Percentiles rank a stretch among this genome's conserved stretches.
phyloP scores from a whole-genome alignment of 1,284 basidiomycete species.

The Tremellales sp. region DNA sequence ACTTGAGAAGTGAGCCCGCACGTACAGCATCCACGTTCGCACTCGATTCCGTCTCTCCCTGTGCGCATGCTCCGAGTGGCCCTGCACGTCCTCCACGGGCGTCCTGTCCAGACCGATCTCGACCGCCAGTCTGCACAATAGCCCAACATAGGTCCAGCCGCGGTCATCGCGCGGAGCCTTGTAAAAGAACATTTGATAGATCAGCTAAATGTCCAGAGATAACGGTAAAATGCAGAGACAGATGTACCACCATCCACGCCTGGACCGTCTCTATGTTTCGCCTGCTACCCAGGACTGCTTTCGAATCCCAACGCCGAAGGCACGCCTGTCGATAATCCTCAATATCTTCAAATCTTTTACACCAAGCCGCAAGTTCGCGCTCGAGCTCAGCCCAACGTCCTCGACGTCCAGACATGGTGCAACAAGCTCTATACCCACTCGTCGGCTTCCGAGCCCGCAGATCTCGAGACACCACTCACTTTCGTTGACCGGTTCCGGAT shows the following conservation, averaged over 20 bases:
- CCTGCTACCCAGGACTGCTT: slow-evolving; percentile 3
- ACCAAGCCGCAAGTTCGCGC: slow-evolving; percentile 7
- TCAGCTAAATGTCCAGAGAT: not conserved
- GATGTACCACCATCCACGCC: slow-evolving; percentile 9
- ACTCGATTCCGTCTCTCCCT: slow-evolving; percentile 5
- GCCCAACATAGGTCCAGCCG: slow-evolving; percentile 11
- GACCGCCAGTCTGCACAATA: slow-evolving; percentile 6
- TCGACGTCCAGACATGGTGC: slow-evolving; percentile 4
- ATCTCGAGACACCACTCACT: slow-evolving; percentile 58
- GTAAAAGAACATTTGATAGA: slow-evolving; percentile 7
- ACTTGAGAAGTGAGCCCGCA: not conserved
- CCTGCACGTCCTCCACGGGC: not conserved
- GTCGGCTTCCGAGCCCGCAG: slow-evolving; percentile 31
- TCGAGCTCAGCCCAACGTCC: slow-evolving; percentile 3
- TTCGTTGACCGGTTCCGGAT: slow-evolving; percentile 71
- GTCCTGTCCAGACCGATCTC: slow-evolving; percentile 10
- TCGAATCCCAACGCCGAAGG: slow-evolving; percentile 5
- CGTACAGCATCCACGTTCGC: slow-evolving; percentile 10
- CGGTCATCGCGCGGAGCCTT: slow-evolving; percentile 8
- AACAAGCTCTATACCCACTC: slow-evolving; percentile 6
- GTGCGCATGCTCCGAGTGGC: not conserved
- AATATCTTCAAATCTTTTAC: slow-evolving; percentile 11
- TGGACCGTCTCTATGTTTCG: slow-evolving; percentile 5
- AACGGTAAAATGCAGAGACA: too few species aligned
- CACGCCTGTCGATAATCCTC: slow-evolving; percentile 7